phyloP scores from a whole-genome alignment of 192 early-diverging fungal species.

The Umbelopsis ramanniana region DNA sequence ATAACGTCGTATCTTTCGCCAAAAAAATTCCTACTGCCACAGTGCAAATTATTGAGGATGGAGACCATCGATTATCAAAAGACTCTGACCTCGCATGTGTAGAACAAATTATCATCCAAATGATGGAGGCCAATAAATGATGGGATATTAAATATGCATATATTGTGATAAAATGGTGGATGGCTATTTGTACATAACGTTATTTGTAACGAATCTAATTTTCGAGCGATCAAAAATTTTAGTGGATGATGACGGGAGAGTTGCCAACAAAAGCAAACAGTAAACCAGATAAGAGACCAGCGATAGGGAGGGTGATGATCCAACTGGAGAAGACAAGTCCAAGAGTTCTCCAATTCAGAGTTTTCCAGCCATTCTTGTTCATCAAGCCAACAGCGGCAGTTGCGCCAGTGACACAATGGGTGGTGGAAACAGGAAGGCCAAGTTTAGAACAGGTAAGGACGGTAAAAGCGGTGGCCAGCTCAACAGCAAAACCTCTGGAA shows the following conservation, averaged over 20 bases:
- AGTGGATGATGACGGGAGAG: slow-evolving; percentile 44
- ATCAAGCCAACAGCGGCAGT: slow-evolving; percentile 76
- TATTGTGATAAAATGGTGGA: neutral
- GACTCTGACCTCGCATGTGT: slow-evolving; percentile 26
- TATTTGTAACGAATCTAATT: neutral
- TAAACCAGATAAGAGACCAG: slow-evolving; percentile 66
- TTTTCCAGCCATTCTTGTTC: slow-evolving; percentile 60
- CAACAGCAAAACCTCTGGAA: slow-evolving; percentile 78
- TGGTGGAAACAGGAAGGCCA: slow-evolving; percentile 80
- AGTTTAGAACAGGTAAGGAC: slow-evolving; percentile 83
- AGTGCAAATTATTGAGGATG: slow-evolving; percentile 28
- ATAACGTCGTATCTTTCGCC: neutral
- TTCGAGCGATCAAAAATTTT: too few species aligned
- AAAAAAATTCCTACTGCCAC: slow-evolving; percentile 7
- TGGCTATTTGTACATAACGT: neutral
- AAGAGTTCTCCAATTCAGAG: slow-evolving; percentile 79
- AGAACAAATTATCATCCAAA: neutral
- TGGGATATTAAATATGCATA: too few species aligned
- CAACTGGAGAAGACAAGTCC: slow-evolving; percentile 70
- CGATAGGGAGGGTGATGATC: slow-evolving; percentile 76
- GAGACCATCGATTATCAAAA: slow-evolving; percentile 42
- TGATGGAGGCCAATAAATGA: neutral
- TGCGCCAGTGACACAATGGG: slow-evolving; percentile 84
- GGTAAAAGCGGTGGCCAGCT: slow-evolving; percentile 76
- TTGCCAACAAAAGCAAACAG: slow-evolving; percentile 68